Evolutionary conservation across 306 rosid species (phyloP).

Genomic region (Medicago ruthenica): DNA sequence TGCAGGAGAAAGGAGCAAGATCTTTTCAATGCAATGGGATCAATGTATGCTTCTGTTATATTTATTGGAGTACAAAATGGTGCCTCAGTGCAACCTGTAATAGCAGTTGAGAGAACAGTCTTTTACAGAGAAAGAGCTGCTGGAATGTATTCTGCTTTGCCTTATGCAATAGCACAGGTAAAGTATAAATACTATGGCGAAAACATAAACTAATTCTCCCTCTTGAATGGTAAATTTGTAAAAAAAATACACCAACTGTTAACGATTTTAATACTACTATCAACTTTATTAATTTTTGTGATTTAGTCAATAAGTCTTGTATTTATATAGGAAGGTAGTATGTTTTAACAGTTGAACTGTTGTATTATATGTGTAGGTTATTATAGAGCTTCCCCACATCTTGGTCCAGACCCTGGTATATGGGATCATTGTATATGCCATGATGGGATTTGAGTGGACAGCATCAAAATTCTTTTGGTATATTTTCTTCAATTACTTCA

Average conservation of each 20-base stretch:
- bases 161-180: conserved; percentile 79
- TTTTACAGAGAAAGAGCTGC: conserved; percentile 86
- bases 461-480: conserved; percentile 75
- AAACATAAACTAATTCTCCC: too few species aligned
- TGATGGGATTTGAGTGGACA: conserved; percentile 83
- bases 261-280: too few species aligned
- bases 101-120: conserved; percentile 77
- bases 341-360: not conserved
- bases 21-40: conserved; percentile 82
- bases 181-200: not conserved
- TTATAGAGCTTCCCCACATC: conserved; percentile 72
- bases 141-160: conserved; percentile 80
- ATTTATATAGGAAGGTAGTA: too few species aligned
- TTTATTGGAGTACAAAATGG: conserved; percentile 81
- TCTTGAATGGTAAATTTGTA: too few species aligned
- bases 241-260: too few species aligned
- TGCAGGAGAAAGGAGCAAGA: conserved; percentile 60
- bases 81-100: conserved; percentile 69
- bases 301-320: too few species aligned
- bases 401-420: conserved; percentile 66
- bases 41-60: conserved; percentile 70
- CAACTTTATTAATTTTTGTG: too few species aligned
- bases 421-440: conserved; percentile 70
- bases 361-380: conserved; percentile 55
- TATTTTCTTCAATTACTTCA: conserved; percentile 80